Percentiles rank a stretch among this genome's conserved stretches.
Evolutionary conservation across 2,329 filamentous ascomycete species (phyloP).

Genomic region (Fusarium virguliforme): DNA sequence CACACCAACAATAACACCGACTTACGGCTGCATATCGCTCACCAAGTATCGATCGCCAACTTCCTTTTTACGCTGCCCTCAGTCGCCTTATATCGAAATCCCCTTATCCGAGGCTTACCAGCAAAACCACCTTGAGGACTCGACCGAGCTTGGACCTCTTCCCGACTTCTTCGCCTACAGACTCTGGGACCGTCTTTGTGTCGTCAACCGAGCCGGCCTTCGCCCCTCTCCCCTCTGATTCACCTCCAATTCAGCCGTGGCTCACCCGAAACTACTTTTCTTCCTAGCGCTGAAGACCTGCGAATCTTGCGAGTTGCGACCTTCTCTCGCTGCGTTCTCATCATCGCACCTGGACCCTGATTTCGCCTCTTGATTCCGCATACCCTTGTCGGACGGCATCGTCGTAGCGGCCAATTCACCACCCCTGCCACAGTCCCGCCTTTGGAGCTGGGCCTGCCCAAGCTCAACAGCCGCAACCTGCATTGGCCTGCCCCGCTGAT

Average conservation of each 20-base stretch:
- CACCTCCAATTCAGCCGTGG: slow-evolving; percentile 11
- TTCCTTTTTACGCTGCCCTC: slow-evolving; percentile 23
- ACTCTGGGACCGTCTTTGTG: slow-evolving; percentile 10
- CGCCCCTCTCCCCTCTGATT: slow-evolving; percentile 5
- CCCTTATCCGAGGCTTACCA: slow-evolving; percentile 4
- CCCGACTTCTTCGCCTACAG: slow-evolving; percentile 1
- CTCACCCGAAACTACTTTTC: slow-evolving; percentile 9
- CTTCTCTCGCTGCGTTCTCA: background rate
- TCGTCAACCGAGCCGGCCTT: slow-evolving; percentile 8
- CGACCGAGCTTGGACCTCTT: background rate
- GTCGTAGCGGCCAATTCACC: slow-evolving; percentile 37
- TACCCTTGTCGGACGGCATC: slow-evolving; percentile 41
- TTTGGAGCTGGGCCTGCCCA: slow-evolving; percentile 34
- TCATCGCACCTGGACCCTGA: slow-evolving; percentile 43
- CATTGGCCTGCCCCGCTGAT: slow-evolving; percentile 50
- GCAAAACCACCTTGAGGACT: background rate
- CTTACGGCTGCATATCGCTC: slow-evolving; percentile 48
- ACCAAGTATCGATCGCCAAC: slow-evolving; percentile 42
- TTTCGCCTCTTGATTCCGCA: slow-evolving; percentile 28
- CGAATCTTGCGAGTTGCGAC: background rate
- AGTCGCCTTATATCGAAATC: slow-evolving; percentile 10
- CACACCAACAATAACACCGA: slow-evolving; percentile 33
- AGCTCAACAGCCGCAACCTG: slow-evolving; percentile 47
- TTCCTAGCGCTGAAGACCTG: background rate
- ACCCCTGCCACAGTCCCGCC: slow-evolving; percentile 43